Base-by-base conservation (phyloP, 2,329 filamentous ascomycete species). In the Raffaelea ambrosiae region DNA sequence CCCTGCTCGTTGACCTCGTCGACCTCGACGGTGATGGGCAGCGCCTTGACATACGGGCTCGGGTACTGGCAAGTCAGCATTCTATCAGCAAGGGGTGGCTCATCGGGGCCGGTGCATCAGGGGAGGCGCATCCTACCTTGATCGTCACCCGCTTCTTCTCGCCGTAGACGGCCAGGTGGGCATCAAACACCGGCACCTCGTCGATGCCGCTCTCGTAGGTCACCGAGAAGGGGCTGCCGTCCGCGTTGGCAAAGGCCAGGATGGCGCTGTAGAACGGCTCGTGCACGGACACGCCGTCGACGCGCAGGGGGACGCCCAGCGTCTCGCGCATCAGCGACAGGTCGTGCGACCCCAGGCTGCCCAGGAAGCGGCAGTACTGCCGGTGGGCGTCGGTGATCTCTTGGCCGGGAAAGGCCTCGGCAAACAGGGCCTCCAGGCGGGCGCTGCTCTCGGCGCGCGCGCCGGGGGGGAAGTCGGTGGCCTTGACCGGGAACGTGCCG, bases 151-250 rank as follows among this genome's bases (percentile, higher is more conserved):
- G 71, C 61, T 82, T 83, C 4, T 67, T 63, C 16, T 64, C 58
- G 0, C 71, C 71, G 52, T 78, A 82, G 0, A 83, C 63, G 2
- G 70, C 70, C 5, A 79, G 57, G 40, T 72, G 67, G 0, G 74
- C 72, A 48, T 79, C 75, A 44, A 79, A 78, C 1, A 62, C 56
- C 0, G 77, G 73, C 1, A 83, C 68, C 0, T 59, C 55, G 52
- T 76, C 70, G 21, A 80, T 64, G 0, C 79, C 77, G 0, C 70
- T 72, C 52, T 83, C 79, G 54, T 81, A 83, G 0, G 69, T 67
- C 2, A 79, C 67, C 0, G 73, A 64, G 50, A 79, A 83, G 29
- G 29, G 19, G 22, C 8, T 29, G 40, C 40, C 20, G 43, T 20
- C 26, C 26, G 26, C 55, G 47, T 51, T 69, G 13, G 20, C 11